Evolutionary conservation across 805 yeast genomes (phyloP), one percentile per base, ranked within the genome.

Genomic region (Saccharomycopsis babjevae): DNA sequence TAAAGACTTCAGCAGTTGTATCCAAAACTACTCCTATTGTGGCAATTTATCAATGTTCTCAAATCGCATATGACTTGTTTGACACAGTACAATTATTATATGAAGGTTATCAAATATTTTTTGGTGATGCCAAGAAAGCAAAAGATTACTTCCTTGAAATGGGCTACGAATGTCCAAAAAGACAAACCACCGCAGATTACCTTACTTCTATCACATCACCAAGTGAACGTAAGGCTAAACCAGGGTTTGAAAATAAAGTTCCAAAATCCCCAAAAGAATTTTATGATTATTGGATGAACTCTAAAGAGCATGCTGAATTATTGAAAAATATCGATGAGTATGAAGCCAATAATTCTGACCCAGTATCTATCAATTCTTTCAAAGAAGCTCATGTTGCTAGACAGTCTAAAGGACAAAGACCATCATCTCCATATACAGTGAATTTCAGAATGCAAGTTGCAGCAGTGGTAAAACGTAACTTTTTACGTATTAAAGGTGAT

Each of bases 131-230:
- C 25, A 69, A 69, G 34, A 59, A 68, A 18, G 86, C 86, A 28
- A 80, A 76, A 67, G 72, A 72, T 32, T 83, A 69, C 68, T 83
- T 83, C 67, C 61, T 72, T 50, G 74, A 73, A 20, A 79, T 82
- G 84, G 87, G 87, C 50, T 83, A 76, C 68, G 73, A 75, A 3
- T 80, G 84, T 66, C 82, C 83, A 20, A 74, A 73, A 39, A 79
- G 86, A 68, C 84, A 79, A 70, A 81, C 86, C 30, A 80, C 85
- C 59, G 83, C 84, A 22, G 85, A 82, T 67, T 82, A 74, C 69
- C 71, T 82, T 68, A 81, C 86, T 3, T 78, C 81, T 0, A 70
- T 65, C 72, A 69, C 72, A 25, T 64, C 64, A 60, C 71, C 72
- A 5, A 57, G 61, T 13, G 77, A 73, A 64, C 66, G 78, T 65